phyloP scores from a whole-genome alignment of 805 yeast genomes.

The Barnettozyma populi region DNA sequence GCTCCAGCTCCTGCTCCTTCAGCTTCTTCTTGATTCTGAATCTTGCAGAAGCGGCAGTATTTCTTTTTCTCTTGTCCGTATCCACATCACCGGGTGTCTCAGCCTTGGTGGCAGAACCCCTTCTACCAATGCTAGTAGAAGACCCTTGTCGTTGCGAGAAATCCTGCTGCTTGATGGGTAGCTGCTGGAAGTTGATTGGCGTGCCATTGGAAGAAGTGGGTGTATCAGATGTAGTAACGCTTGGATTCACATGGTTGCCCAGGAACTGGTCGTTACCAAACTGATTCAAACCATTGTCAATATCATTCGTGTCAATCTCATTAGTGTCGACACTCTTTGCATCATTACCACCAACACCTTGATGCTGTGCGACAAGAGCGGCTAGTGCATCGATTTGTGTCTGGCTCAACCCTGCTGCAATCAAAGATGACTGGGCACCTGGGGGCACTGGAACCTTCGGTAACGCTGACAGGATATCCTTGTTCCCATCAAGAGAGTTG shows the following conservation, averaged over 20 bases:
- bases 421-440: conserved; percentile 60
- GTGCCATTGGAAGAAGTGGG: background rate
- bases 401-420: conserved; percentile 59
- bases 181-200: conserved; percentile 1
- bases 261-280: conserved; percentile 3
- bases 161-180: background rate
- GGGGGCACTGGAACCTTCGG: conserved; percentile 69
- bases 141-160: background rate
- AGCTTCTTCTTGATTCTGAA: conserved; percentile 88
- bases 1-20: conserved; percentile 88
- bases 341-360: conserved; percentile 23
- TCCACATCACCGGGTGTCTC: conserved; percentile 33
- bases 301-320: background rate
- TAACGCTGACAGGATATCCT: conserved; percentile 34
- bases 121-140: background rate
- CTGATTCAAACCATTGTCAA: background rate
- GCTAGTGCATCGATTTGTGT: conserved; percentile 71
- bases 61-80: conserved; percentile 74
- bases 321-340: background rate
- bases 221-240: conserved; percentile 1
- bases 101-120: conserved; percentile 6
- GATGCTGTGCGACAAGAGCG: conserved; percentile 69
- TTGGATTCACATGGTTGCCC: conserved; percentile 5
- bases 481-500: conserved; percentile 18
- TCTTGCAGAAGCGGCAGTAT: conserved; percentile 92